phyloP scores from a whole-genome alignment of 371 early-diverging fungal genomes.

The Rhizopus arrhizus region DNA sequence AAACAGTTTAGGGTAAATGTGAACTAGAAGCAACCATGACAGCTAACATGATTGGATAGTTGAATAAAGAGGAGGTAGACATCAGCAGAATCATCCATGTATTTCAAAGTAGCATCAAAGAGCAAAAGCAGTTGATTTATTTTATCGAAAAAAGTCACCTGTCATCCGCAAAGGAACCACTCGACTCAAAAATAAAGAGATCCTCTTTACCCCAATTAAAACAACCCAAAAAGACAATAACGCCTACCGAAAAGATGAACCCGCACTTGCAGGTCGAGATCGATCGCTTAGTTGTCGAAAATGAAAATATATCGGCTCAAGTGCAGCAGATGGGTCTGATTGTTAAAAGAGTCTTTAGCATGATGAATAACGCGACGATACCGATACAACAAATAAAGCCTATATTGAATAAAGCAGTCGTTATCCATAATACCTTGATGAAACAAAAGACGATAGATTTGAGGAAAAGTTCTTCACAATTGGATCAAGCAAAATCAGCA shows the following conservation, averaged over 20 bases:
- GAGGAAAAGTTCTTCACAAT: neutral
- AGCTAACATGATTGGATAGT: neutral
- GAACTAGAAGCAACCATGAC: neutral
- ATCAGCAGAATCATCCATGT: conserved; percentile 7
- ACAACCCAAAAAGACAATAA: neutral
- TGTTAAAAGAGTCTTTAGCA: conserved; percentile 15
- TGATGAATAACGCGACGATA: conserved; percentile 8
- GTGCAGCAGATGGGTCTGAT: conserved; percentile 18
- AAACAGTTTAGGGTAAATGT: conserved; percentile 21
- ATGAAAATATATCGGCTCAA: conserved; percentile 11
- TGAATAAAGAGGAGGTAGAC: neutral
- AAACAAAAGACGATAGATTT: neutral
- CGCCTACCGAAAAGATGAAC: conserved; percentile 1
- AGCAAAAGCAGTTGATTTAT: conserved; percentile 20
- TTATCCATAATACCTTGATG: conserved; percentile 8
- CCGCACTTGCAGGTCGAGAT: neutral
- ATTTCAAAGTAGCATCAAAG: conserved; percentile 20
- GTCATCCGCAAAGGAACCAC: neutral
- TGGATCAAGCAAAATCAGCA: neutral
- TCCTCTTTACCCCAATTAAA: neutral
- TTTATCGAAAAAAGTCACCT: conserved; percentile 2
- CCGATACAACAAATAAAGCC: conserved; percentile 18
- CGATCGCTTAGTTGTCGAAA: conserved; percentile 3
- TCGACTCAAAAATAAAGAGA: neutral
- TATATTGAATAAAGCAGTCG: conserved; percentile 10